These are phyloP conservation scores for Backusella sp. DNA, from an alignment of 192 early-diverging fungal species.

Conservation along the genomic window DNA sequence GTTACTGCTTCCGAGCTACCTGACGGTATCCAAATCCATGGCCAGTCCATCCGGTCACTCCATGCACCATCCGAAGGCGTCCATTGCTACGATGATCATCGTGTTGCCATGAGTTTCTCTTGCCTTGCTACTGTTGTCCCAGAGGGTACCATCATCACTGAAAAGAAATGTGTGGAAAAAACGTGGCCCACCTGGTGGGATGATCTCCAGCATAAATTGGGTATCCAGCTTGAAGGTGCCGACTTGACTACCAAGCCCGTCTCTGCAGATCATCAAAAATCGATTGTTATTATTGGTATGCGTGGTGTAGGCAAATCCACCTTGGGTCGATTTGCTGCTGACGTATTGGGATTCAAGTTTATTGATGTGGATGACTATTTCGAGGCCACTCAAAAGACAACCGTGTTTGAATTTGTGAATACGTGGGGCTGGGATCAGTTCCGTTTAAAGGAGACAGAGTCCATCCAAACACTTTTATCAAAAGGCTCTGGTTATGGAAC, in stretches of 20 bases:
- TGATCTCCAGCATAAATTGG: conserved; percentile 78
- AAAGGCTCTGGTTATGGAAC: conserved; percentile 44
- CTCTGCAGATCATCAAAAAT: conserved; percentile 14
- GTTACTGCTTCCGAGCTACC: conserved; percentile 78
- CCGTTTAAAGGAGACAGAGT: conserved; percentile 73
- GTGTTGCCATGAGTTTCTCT: conserved; percentile 96
- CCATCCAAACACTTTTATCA: conserved; percentile 63
- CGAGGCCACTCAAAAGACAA: conserved; percentile 63
- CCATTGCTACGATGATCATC: conserved; percentile 96
- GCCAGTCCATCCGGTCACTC: conserved; percentile 51
- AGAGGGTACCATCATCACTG: conserved; percentile 72
- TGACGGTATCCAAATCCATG: conserved; percentile 91
- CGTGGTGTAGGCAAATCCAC: conserved; percentile 96
- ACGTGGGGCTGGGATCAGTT: conserved; percentile 83
- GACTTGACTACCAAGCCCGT: conserved; percentile 35
- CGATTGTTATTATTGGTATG: conserved; percentile 96
- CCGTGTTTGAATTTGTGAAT: conserved; percentile 80
- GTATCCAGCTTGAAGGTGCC: conserved; percentile 58
- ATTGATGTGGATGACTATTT: conserved; percentile 90
- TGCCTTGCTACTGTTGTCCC: conserved; percentile 78
- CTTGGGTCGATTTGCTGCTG: conserved; percentile 74
- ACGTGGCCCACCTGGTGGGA: conserved; percentile 99
- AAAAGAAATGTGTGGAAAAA: conserved; percentile 98
- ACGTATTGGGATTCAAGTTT: conserved; percentile 65
- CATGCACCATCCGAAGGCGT: conserved; percentile 62